Base-by-base conservation (phyloP, 2,329 filamentous ascomycete species). In the Hypoxylon sp. region DNA sequence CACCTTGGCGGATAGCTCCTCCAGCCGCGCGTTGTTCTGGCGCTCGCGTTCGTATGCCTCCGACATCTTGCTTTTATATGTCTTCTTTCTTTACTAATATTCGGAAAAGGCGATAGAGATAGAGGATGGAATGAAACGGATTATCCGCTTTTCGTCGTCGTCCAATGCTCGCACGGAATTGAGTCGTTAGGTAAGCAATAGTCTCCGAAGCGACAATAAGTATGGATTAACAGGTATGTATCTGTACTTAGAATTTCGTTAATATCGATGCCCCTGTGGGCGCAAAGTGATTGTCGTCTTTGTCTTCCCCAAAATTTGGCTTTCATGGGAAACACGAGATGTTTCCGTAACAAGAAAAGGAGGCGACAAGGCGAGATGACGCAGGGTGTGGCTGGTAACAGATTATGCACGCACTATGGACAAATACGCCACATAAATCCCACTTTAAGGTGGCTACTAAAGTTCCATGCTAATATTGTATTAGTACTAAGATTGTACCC, bases 11-110 rank as follows among this genome's bases (percentile, higher is more conserved):
- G 92, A 92, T 38, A 99, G 91, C 79, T 97, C 94, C 76, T 95
- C 91, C 62, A 99, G 92, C 74, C 95, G 94, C 73, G 93, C 90
- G 82, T 98, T 97, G 84, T 99, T 99, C 82, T 99, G 96, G 78
- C 88, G 87, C 82, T 93, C 91, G 79, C 91, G 90, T 82, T 93
- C 91, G 82, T 92, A 93, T 71, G 90, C 87, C 79, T 93, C 91
- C 50, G 90, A 90, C 91, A 93, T 93, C 72, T 65, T 71, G 60
- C 53, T 68, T 51, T 64, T 51, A 58, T 21, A 46, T 51, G 49
- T 38, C 14, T 62, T 28, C 19, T n/a, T 55, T 32, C 17, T 32
- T 21, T 7, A n/a, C 52, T 38, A 14, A 13, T 52, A 30, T 38
- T 32, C 10, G 17, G 7, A 19, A 14, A 14, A 25, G 28, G 17